Conservation (phyloP, 768 basidiomycete genomes). For the Ephemerocybe angulata region DNA sequence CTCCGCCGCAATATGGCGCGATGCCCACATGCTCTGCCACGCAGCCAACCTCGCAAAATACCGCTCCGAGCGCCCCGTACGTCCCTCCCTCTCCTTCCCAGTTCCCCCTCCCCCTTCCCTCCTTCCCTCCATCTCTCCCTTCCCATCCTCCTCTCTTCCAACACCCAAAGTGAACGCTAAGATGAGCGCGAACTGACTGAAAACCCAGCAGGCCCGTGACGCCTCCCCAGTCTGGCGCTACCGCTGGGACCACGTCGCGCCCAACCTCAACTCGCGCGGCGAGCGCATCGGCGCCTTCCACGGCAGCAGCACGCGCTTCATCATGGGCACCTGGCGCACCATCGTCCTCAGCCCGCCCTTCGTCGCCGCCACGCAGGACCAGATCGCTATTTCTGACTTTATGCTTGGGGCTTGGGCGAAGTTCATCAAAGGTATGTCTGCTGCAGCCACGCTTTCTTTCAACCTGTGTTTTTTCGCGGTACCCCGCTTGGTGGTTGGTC, state of each 20-base stretch:
- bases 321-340: constrained; percentile 31
- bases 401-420: constrained; percentile 36
- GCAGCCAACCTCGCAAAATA: constrained; percentile 26
- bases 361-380: constrained; percentile 24
- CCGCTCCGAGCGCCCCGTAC: constrained; percentile 16
- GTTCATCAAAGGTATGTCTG: constrained; percentile 28
- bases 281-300: constrained; percentile 31
- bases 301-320: constrained; percentile 29
- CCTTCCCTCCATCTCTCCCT: too few species aligned
- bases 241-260: constrained; percentile 30
- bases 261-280: constrained; percentile 29
- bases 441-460: neutral
- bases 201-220: too few species aligned
- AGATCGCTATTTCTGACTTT: constrained; percentile 28
- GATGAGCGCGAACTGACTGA: too few species aligned
- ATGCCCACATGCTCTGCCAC: constrained; percentile 33
- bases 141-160: too few species aligned
- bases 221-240: constrained; percentile 31
- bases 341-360: constrained; percentile 30
- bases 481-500: too few species aligned
- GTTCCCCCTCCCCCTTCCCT: too few species aligned
- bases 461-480: too few species aligned
- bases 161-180: too few species aligned
- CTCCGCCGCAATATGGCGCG: constrained; percentile 31
- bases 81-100: too few species aligned